phyloP scores from a whole-genome alignment of 2,329 filamentous ascomycete genomes.

The Cercospora zeae-maydis region DNA sequence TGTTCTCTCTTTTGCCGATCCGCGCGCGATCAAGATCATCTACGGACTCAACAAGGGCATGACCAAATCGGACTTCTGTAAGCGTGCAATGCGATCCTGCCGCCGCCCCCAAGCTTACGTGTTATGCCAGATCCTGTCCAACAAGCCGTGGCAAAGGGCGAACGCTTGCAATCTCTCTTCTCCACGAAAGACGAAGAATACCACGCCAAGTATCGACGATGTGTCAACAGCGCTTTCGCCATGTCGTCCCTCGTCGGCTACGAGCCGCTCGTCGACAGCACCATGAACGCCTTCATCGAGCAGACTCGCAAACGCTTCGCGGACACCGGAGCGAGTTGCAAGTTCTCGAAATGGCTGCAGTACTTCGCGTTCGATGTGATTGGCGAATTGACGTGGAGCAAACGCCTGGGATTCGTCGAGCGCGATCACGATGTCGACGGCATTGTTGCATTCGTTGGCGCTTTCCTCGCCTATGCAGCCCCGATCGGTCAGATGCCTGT shows the following conservation, averaged over 20 bases:
- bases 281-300: constrained; percentile 65
- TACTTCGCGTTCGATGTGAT: constrained; percentile 82
- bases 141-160: constrained; percentile 66
- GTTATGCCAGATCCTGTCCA: constrained; percentile 59
- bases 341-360: constrained; percentile 71
- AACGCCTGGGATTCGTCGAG: constrained; percentile 71
- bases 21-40: constrained; percentile 68
- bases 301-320: constrained; percentile 45
- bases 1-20: constrained; percentile 67
- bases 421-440: constrained; percentile 71
- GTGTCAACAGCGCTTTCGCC: constrained; percentile 71
- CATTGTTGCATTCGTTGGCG: constrained; percentile 62
- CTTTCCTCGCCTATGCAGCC: constrained; percentile 67
- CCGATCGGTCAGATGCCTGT: constrained; percentile 72
- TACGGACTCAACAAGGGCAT: constrained; percentile 82
- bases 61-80: constrained; percentile 72
- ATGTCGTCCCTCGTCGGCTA: constrained; percentile 76
- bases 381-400: constrained; percentile 71
- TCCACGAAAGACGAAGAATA: constrained; percentile 71
- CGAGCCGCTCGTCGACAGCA: constrained; percentile 75
- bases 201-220: constrained; percentile 70
- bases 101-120: not conserved
- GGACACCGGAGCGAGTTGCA: constrained; percentile 48
- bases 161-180: constrained; percentile 68
- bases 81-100: not conserved